Base-by-base conservation (phyloP, 176 grass and related monocot species). In the Aegilops sharonensis region DNA sequence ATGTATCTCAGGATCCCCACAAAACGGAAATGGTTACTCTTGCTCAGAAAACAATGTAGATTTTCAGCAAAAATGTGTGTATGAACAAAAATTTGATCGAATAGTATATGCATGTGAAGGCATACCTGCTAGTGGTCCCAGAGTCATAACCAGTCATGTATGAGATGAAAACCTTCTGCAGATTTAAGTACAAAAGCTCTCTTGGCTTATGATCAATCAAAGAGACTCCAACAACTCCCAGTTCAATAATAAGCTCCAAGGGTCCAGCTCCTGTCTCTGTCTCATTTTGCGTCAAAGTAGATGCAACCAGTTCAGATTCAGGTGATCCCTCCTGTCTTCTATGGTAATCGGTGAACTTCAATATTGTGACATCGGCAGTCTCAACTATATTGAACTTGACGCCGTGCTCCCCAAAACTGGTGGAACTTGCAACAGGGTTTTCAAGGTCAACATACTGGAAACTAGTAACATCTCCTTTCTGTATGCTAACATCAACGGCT, bases 131-230 rank as follows among this genome's bases (percentile, higher is more conserved):
- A 80, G 92, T 94, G 85, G 84, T 89, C 72, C 96, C 96, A 82
- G 86, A 90, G 87, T 89, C 86, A 90, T 92, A 95, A 83, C 93
- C 90, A 89, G 90, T 89, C 83, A 89, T 87, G 86, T 98, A 98
- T 50, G 96, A 98, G 70, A 95, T 76, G 45, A 92, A 95, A 86
- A 98, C 91, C 86, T 81, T 95, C 81, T 95, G 91, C 79, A 98
- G 79, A 81, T 91, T 85, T 60, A 98, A 91, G 86, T 98, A 98
- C 68, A 95, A 83, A 87, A 98, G 82, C 61, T 98, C 96, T 81
- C 83, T 94, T 23, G 93, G 96, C 78, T 88, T 92, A 89, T 98
- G 93, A 77, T 98, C 96, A 81, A 98, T 94, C 85, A 98, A 86
- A 86, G 93, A 98, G 72, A 95, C 81, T 83, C 96, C 96, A 54